Evolutionary conservation across 2,329 filamentous ascomycete species (phyloP).

Genomic region (Phialocephala subalpina): DNA sequence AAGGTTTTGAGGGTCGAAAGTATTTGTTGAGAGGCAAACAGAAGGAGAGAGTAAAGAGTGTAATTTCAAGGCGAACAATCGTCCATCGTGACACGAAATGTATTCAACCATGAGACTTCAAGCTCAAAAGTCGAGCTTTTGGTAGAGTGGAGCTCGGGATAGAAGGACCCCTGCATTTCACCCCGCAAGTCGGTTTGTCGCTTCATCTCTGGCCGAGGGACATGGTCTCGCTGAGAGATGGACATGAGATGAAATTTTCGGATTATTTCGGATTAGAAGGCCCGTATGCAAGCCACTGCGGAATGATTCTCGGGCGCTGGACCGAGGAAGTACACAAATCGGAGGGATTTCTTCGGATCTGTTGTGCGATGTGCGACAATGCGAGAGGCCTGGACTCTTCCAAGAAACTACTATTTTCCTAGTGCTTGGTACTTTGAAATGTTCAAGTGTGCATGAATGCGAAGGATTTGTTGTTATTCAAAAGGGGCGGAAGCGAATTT

Average conservation of each 20-base stretch:
- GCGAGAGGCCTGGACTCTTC: neutral
- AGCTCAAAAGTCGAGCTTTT: neutral
- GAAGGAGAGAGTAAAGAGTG: neutral
- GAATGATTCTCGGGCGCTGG: neutral
- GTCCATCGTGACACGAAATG: neutral
- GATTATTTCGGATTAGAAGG: neutral
- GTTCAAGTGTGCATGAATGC: neutral
- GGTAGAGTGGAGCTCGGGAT: conserved; percentile 8
- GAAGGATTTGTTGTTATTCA: neutral
- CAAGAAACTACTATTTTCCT: too few relatives aligned
- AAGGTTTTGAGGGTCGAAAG: neutral
- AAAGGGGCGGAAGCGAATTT: neutral
- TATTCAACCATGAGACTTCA: neutral
- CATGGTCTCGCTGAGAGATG: neutral
- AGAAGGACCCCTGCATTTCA: conserved; percentile 18
- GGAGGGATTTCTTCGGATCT: neutral
- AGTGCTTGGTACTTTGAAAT: too few relatives aligned
- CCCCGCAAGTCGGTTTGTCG: conserved; percentile 4
- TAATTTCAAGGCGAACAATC: neutral
- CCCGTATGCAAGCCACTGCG: neutral
- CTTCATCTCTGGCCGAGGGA: conserved; percentile 3
- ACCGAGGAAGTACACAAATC: neutral
- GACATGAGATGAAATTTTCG: neutral
- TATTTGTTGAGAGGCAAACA: neutral
- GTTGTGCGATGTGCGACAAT: neutral